phyloP scores from a whole-genome alignment of 768 basidiomycete genomes.

The Nidula microcarpa region DNA sequence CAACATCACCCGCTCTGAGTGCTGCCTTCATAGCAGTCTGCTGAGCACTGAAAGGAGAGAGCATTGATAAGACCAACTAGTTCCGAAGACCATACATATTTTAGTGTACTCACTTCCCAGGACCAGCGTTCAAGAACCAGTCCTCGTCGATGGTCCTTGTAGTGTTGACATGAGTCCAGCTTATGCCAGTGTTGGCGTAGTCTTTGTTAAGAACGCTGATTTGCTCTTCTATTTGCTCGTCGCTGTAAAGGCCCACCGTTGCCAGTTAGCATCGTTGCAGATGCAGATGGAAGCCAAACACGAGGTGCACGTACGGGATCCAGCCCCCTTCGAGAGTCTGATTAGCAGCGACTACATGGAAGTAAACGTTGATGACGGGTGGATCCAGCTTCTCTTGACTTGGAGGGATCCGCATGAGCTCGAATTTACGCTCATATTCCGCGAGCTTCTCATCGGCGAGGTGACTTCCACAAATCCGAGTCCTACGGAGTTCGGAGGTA shows the following conservation, averaged over 20 bases:
- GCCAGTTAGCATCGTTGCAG: background rate
- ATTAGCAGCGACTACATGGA: conserved; percentile 31
- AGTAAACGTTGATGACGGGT: conserved; percentile 24
- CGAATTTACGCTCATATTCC: background rate
- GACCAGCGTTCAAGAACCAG: background rate
- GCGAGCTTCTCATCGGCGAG: background rate
- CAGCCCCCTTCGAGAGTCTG: conserved; percentile 21
- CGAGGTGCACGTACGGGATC: background rate
- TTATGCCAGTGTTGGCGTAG: background rate
- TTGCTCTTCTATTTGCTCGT: background rate
- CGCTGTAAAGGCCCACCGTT: background rate
- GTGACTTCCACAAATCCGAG: background rate
- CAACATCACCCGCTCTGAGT: conserved; percentile 7
- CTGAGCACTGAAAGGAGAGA: background rate
- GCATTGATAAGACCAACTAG: background rate
- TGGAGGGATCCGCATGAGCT: background rate
- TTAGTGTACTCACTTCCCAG: background rate
- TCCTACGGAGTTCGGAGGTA: background rate
- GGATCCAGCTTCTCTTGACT: background rate
- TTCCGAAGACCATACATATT: background rate
- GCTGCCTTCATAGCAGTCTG: conserved; percentile 12
- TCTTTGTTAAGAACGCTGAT: background rate
- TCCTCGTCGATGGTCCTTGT: background rate
- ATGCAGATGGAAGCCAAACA: background rate
- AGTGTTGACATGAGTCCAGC: background rate